phyloP scores from a whole-genome alignment of 2,329 filamentous ascomycete species.

The Ceratocystis huliohia region DNA sequence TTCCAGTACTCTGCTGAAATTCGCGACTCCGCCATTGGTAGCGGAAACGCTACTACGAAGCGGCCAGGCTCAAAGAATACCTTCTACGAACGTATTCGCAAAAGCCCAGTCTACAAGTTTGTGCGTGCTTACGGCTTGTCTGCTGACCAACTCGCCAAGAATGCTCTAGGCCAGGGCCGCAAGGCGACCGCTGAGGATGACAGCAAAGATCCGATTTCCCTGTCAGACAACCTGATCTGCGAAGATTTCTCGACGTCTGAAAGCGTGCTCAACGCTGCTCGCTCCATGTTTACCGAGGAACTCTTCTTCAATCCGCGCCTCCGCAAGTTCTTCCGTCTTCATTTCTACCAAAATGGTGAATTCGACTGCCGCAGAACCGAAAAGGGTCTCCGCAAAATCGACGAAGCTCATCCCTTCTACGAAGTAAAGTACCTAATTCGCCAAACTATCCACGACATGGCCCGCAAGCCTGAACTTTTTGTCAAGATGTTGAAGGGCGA shows the following conservation, averaged over 20 bases:
- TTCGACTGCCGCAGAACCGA: constrained; percentile 86
- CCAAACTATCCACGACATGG: constrained; percentile 70
- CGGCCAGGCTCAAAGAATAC: constrained; percentile 73
- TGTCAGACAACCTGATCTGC: constrained; percentile 67
- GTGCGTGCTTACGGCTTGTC: constrained; percentile 84
- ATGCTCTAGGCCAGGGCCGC: constrained; percentile 64
- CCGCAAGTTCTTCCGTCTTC: constrained; percentile 71
- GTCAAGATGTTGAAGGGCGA: constrained; percentile 96
- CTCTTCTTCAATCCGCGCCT: constrained; percentile 77
- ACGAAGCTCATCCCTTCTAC: constrained; percentile 90
- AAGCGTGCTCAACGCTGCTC: constrained; percentile 64
- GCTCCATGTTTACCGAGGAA: constrained; percentile 83
- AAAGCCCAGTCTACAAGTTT: constrained; percentile 64
- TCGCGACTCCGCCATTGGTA: constrained; percentile 59
- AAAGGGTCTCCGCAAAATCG: constrained; percentile 84
- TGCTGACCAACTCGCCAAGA: constrained; percentile 77
- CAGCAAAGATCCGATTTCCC: constrained; percentile 63
- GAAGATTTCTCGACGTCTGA: constrained; percentile 63
- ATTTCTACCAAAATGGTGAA: constrained; percentile 70
- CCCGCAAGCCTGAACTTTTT: constrained; percentile 75
- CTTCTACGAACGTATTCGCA: constrained; percentile 72
- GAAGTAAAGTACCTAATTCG: constrained; percentile 94
- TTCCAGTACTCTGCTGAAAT: constrained; percentile 81
- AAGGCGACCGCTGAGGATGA: constrained; percentile 79
- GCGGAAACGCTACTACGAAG: constrained; percentile 53